Evolutionary conservation across 208 protist species (phyloP).

Genomic region (Trypanosoma platydactyli): DNA sequence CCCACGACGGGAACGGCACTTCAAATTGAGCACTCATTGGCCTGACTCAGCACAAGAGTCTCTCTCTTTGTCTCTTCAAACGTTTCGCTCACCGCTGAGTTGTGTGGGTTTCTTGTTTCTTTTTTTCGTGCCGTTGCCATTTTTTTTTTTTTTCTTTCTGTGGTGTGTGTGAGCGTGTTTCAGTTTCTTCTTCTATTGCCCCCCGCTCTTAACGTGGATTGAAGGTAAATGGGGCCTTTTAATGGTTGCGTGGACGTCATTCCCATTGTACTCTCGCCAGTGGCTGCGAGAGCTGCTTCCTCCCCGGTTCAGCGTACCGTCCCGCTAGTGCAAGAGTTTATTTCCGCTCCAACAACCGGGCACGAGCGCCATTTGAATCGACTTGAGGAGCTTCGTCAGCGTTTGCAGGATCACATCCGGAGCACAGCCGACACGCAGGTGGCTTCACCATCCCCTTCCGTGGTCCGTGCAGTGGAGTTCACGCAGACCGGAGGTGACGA

Average conservation of each 20-base stretch:
- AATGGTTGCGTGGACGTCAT: constrained; percentile 5
- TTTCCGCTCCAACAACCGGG: not conserved
- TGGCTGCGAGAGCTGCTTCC: not conserved
- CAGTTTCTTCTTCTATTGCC: not conserved
- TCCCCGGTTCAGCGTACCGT: not conserved
- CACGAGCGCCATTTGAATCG: not conserved
- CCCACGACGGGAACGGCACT: constrained; percentile 63
- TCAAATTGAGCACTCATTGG: constrained; percentile 80
- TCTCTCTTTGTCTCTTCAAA: not conserved
- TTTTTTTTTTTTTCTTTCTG: not conserved
- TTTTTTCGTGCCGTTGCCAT: too few species aligned
- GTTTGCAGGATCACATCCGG: not conserved
- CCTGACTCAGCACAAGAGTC: constrained; percentile 15
- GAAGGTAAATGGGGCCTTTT: not conserved
- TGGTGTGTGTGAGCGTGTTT: too few species aligned
- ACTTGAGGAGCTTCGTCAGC: not conserved
- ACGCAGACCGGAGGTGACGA: not conserved
- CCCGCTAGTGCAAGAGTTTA: not conserved
- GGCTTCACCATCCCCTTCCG: not conserved
- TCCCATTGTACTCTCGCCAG: constrained; percentile 11
- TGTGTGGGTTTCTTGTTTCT: not conserved
- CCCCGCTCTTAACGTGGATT: not conserved
- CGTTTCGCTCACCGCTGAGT: not conserved
- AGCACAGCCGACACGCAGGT: not conserved
- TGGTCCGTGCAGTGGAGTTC: not conserved